phyloP scores from a whole-genome alignment of 164 flowering plant genomes.

The Malania oleifera region DNA sequence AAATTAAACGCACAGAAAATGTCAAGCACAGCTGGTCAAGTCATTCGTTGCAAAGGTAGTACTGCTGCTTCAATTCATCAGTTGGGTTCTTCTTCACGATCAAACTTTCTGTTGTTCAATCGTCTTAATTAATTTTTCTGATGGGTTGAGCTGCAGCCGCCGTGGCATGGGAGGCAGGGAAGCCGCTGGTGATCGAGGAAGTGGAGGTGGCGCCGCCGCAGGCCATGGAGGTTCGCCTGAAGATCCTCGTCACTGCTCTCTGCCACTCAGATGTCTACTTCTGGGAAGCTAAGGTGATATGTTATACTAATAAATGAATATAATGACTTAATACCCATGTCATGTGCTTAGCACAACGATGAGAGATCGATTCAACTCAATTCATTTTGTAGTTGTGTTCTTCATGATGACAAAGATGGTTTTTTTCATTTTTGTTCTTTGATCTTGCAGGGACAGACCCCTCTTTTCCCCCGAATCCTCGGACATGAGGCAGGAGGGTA shows the following conservation, averaged over 20 bases:
- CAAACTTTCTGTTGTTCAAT: neutral
- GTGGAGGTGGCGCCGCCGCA: slow-evolving; percentile 76
- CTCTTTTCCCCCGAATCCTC: slow-evolving; percentile 48
- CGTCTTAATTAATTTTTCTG: neutral
- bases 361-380: too few relatives aligned
- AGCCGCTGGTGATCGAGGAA: slow-evolving; percentile 60
- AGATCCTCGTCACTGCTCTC: slow-evolving; percentile 53
- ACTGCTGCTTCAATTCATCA: neutral
- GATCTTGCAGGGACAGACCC: slow-evolving; percentile 42
- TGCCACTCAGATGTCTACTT: slow-evolving; percentile 68
- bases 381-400: too few relatives aligned
- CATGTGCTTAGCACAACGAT: too few relatives aligned
- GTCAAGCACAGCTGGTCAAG: slow-evolving; percentile 26
- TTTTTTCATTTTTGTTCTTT: too few relatives aligned
- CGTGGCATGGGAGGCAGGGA: slow-evolving; percentile 74
- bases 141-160: slow-evolving; percentile 37
- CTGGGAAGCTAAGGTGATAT: slow-evolving; percentile 62
- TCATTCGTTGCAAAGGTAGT: slow-evolving; percentile 36
- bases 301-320: too few relatives aligned
- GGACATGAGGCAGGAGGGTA: slow-evolving; percentile 64
- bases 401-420: too few relatives aligned
- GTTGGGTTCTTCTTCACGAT: neutral
- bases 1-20: too few relatives aligned
- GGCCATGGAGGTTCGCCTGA: slow-evolving; percentile 53
- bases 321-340: too few relatives aligned